Evolutionary conservation across 2,329 filamentous ascomycete genomes (phyloP), one percentile per base, ranked within the genome.

Genomic region (Teratosphaeria gauchensis): DNA sequence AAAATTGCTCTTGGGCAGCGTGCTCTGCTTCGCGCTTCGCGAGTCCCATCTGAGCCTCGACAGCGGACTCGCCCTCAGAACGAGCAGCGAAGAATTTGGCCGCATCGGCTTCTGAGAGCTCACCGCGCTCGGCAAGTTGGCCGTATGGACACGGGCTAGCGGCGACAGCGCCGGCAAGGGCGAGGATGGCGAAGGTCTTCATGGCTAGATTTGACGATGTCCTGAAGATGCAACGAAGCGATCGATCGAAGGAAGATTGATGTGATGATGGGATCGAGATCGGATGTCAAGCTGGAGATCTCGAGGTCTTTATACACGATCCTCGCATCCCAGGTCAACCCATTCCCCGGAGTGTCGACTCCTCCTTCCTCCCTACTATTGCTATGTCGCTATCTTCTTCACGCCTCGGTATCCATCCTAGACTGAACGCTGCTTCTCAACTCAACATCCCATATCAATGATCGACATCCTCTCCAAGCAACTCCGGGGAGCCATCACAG

Each of bases 61-160:
- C 57, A 16, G 58, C 59, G 48, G 56, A 30, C 33, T 65, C 62
- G 21, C 62, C 58, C 33, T 62, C 59, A 42, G 59, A 33, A 46
- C 63, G 63, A 57, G 60, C 62, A 14, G 53, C 59, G 55, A 57
- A 65, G 58, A 65, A 64, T 51, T 61, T 60, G 33, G 38, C 53
- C 14, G 63, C 57, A 16, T 65, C 60, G 4, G 48, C 53, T 46
- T 62, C 54, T 42, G 62, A 55, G n/a, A 65, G 62, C 30, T 53
- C 31, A 42, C 63, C 62, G 16, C 59, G 24, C 59, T 65, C 63
- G 32, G 63, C 63, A 32, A 64, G 54, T 32, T 64, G 58, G 14
- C 63, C 63, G 42, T 62, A 65, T 19, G 63, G 62, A 53, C 62
- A 63, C 58, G 63, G 63, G 30, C 60, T 58, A 14, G 63, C 58